Conservation (phyloP, 1,139 yeast genomes). For the Kurtzmaniella quercitrusa region DNA sequence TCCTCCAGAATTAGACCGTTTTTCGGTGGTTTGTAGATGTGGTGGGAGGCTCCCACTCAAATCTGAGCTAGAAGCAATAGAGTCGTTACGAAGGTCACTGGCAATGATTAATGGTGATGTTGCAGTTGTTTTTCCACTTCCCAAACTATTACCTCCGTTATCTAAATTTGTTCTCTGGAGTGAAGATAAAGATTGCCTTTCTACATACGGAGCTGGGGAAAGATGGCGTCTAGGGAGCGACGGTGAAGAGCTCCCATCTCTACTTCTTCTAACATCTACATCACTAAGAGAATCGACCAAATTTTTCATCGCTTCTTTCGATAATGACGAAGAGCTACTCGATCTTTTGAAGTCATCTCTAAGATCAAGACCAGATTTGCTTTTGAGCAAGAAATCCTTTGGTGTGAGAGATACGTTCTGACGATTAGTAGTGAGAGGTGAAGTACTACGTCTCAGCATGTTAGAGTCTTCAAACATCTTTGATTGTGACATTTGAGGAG, state of each 20-base stretch:
- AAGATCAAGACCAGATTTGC: constrained; percentile 10
- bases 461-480: constrained; percentile 39
- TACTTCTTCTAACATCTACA: constrained; percentile 13
- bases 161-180: constrained; percentile 41
- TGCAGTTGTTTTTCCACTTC: background rate
- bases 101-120: background rate
- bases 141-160: background rate
- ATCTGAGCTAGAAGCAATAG: constrained; percentile 41
- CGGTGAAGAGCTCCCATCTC: constrained; percentile 18
- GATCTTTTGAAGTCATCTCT: constrained; percentile 13
- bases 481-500: constrained; percentile 31
- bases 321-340: constrained; percentile 12
- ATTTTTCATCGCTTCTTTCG: constrained; percentile 16
- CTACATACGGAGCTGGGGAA: constrained; percentile 50
- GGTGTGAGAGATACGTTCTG: constrained; percentile 30
- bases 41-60: constrained; percentile 14
- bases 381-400: constrained; percentile 31
- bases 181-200: constrained; percentile 49
- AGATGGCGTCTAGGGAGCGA: constrained; percentile 52
- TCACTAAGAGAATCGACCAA: constrained; percentile 26
- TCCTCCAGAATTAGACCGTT: constrained; percentile 9
- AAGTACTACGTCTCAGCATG: constrained; percentile 25
- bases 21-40: background rate
- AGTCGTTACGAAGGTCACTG: constrained; percentile 18
- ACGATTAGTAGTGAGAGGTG: constrained; percentile 11